phyloP scores from a whole-genome alignment of 1,284 basidiomycete genomes.

The Boletus sp. region DNA sequence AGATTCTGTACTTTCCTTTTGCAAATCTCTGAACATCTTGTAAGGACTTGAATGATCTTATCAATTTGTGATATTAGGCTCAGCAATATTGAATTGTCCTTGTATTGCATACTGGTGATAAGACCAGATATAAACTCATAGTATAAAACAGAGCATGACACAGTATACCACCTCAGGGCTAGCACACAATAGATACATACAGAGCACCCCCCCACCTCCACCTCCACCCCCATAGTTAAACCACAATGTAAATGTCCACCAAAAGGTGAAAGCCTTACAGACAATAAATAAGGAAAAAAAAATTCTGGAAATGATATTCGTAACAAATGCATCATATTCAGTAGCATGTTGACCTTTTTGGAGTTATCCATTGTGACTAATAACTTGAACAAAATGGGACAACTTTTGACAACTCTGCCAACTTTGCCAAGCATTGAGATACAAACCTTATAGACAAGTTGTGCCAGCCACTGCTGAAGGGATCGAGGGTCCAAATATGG shows the following conservation, averaged over 20 bases:
- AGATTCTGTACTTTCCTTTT: not conserved
- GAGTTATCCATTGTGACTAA: slow-evolving; percentile 7
- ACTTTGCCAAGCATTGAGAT: not conserved
- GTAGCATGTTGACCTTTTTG: slow-evolving; percentile 3
- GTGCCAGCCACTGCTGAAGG: not conserved
- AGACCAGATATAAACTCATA: not conserved
- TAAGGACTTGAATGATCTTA: not conserved
- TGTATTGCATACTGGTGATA: not conserved
- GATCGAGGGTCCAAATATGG: too few species aligned
- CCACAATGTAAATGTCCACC: too few species aligned
- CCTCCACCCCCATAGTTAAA: too few species aligned
- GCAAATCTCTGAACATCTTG: not conserved
- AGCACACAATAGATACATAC: too few species aligned
- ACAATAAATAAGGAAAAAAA: too few species aligned
- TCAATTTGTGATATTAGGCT: not conserved
- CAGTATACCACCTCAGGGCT: too few species aligned
- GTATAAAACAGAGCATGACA: too few species aligned
- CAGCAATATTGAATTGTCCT: not conserved
- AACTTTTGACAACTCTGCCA: not conserved
- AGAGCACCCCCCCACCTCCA: too few species aligned
- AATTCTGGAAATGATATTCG: slow-evolving; percentile 6
- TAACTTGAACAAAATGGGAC: slow-evolving; percentile 1
- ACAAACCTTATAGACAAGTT: not conserved
- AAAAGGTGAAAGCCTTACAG: too few species aligned
- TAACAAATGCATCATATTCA: not conserved